phyloP scores from a whole-genome alignment of 805 yeast species.

The Saccharomyces mikatae region DNA sequence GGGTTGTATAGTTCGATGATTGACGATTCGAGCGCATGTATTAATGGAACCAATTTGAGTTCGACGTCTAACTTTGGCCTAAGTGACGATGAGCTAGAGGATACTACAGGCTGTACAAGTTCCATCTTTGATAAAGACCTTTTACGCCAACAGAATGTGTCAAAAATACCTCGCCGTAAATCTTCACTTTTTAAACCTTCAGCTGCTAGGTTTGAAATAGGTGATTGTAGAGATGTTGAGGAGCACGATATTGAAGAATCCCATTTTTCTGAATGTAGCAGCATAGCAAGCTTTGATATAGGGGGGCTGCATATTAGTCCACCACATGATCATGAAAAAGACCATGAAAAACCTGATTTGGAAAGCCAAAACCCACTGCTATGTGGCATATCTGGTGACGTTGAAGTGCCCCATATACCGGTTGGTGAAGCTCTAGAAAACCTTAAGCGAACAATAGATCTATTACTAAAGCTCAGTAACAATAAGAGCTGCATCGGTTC shows the following conservation, averaged over 20 bases:
- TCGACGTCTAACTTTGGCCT: constrained; percentile 25
- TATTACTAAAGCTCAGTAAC: constrained; percentile 5
- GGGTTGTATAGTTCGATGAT: neutral
- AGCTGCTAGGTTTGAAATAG: neutral
- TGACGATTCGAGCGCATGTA: neutral
- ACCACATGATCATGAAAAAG: neutral
- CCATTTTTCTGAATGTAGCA: neutral
- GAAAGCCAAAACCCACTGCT: neutral
- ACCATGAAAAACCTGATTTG: neutral
- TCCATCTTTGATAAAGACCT: neutral
- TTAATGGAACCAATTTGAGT: constrained; percentile 5
- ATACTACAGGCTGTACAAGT: neutral
- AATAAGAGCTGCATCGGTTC: neutral
- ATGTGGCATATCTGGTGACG: neutral
- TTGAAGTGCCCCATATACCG: neutral
- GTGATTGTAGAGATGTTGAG: neutral
- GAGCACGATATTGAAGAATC: neutral
- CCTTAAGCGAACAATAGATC: constrained; percentile 9
- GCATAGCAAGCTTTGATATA: neutral
- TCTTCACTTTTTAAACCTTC: neutral
- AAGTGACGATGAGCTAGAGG: constrained; percentile 20
- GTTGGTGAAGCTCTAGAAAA: constrained; percentile 8
- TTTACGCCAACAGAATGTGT: neutral
- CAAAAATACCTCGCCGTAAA: neutral
- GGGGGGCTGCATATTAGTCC: neutral